Evolutionary conservation across 2,329 filamentous ascomycete species (phyloP).

Genomic region (Penicillium sp.): DNA sequence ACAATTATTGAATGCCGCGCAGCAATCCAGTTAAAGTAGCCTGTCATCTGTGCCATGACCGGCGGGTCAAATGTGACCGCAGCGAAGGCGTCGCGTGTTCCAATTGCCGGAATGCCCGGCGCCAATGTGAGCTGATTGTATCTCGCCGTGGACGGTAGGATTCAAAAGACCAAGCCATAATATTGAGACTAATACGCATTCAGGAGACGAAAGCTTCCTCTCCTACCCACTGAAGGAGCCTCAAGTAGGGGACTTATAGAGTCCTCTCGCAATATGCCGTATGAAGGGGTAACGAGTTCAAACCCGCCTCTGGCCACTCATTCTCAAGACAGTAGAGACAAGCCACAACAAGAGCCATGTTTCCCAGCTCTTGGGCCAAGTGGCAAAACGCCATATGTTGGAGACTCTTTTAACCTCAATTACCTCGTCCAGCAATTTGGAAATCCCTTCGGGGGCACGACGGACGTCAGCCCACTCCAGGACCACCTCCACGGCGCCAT

Average conservation of each 20-base stretch:
- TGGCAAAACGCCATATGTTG: conserved; percentile 16
- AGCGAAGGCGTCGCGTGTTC: conserved; percentile 10
- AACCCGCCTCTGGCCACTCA: background rate
- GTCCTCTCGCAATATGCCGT: background rate
- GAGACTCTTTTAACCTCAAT: conserved; percentile 24
- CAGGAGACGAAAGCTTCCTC: conserved; percentile 5
- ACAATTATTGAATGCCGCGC: conserved; percentile 3
- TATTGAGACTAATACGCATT: background rate
- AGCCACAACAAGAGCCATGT: conserved; percentile 1
- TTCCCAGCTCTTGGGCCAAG: conserved; percentile 10
- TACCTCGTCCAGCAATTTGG: conserved; percentile 26
- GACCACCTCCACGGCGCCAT: conserved; percentile 21
- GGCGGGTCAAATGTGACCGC: conserved; percentile 20
- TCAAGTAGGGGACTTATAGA: background rate
- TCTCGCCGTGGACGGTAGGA: conserved; percentile 19
- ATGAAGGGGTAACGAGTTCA: background rate
- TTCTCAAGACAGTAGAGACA: background rate
- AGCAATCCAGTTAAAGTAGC: conserved; percentile 12
- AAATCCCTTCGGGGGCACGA: conserved; percentile 17
- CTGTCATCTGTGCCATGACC: conserved; percentile 13
- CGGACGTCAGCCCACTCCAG: conserved; percentile 11
- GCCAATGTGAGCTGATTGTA: conserved; percentile 13
- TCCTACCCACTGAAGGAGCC: background rate
- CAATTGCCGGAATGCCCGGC: conserved; percentile 9
- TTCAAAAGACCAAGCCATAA: background rate